A percentile compares a stretch with the other conserved stretches of the same genome.
Conservation (phyloP, 2,329 filamentous ascomycete species). For the Fusarium sp. region DNA sequence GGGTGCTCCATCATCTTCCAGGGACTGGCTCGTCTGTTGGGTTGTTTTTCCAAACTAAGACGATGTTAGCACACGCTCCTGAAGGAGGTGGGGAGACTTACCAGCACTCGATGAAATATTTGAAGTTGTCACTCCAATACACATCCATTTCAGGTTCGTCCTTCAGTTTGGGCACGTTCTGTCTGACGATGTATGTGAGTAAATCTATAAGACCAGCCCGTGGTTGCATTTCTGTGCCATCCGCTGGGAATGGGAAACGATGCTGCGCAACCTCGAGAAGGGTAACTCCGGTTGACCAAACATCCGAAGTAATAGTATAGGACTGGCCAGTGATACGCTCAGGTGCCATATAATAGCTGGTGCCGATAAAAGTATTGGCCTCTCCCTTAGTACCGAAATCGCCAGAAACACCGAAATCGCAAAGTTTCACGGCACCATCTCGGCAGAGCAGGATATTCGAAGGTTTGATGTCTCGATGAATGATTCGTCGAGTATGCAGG, state of each 20-base stretch:
- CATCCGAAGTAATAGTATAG: constrained; percentile 98
- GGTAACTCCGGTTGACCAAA: constrained; percentile 97
- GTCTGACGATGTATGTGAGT: constrained; percentile 95
- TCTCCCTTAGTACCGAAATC: constrained; percentile 99
- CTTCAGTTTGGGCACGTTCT: constrained; percentile 93
- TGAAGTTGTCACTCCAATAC: constrained; percentile 96
- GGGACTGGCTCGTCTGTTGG: constrained; percentile 84
- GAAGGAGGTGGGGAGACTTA: constrained; percentile 60
- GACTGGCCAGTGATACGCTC: constrained; percentile 97
- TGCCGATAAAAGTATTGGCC: constrained; percentile 98
- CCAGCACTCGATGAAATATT: constrained; percentile 99
- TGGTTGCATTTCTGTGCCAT: constrained; percentile 95
- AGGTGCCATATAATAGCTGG: constrained; percentile 99
- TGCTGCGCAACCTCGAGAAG: constrained; percentile 99
- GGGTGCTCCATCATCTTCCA: constrained; percentile 99
- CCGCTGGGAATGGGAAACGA: constrained; percentile 96
- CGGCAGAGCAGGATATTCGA: constrained; percentile 95
- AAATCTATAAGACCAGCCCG: constrained; percentile 93
- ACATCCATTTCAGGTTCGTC: constrained; percentile 92
- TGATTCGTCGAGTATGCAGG: constrained; percentile 94
- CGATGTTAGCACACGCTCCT: constrained; percentile 34
- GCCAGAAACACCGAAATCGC: constrained; percentile 96
- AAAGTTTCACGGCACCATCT: constrained; percentile 93
- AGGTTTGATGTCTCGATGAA: constrained; percentile 98
- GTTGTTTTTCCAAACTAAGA: constrained; percentile 89